Percentiles rank a stretch among this genome's conserved stretches.
Conservation (phyloP, 2,329 filamentous ascomycete species). For the Xylariomycetidae sp. region DNA sequence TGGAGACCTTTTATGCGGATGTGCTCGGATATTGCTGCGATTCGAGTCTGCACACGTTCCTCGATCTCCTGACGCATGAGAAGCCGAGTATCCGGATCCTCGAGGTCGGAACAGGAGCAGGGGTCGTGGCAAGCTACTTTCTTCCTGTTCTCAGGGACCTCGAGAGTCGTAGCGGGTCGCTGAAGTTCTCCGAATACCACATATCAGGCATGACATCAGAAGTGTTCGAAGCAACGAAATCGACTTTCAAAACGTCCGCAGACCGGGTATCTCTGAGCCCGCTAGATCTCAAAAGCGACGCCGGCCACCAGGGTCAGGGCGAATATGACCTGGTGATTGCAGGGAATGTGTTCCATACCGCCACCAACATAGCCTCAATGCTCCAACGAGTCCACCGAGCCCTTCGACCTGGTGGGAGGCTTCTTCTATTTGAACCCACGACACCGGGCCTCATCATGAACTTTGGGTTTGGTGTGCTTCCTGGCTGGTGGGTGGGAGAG, state of each 20-base stretch:
- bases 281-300: constrained; percentile 11
- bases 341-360: constrained; percentile 4
- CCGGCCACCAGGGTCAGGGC: not conserved
- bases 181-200: no score
- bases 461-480: constrained; percentile 4
- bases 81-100: constrained; percentile 26
- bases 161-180: no score
- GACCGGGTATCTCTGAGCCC: no score
- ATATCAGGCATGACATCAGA: no score
- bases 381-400: not conserved
- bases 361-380: not conserved
- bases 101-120: constrained; percentile 31
- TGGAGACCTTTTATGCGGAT: not conserved
- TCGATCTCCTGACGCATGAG: constrained; percentile 13
- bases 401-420: not conserved
- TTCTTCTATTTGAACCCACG: not conserved
- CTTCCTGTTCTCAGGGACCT: constrained; percentile 10
- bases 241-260: no score
- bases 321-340: constrained; percentile 4
- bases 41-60: not conserved
- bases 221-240: no score
- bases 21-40: not conserved
- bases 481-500: constrained; percentile 2
- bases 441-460: not conserved
- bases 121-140: constrained; percentile 21